These are phyloP conservation scores for Talaromyces proteolyticus DNA, from an alignment of 495 filamentous ascomycete genomes.

Conservation along the genomic window DNA sequence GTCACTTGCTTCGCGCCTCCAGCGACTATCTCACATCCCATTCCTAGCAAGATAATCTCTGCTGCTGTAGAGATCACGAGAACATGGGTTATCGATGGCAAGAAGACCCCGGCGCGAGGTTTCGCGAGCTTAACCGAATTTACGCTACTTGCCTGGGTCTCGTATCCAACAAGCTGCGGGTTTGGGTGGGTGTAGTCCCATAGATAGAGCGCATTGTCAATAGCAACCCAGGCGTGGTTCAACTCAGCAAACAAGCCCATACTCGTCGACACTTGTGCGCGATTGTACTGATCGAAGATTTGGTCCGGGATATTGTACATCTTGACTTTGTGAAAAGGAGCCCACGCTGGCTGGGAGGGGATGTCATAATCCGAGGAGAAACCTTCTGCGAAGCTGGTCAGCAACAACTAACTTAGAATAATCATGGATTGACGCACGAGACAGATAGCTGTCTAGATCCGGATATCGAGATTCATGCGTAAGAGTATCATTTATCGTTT, in stretches of 20 bases:
- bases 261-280: constrained; percentile 70
- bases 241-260: constrained; percentile 93
- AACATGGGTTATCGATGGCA: constrained; percentile 74
- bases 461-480: constrained; percentile 73
- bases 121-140: constrained; percentile 75
- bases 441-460: constrained; percentile 83
- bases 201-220: constrained; percentile 92
- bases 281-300: constrained; percentile 86
- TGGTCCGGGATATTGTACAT: constrained; percentile 82
- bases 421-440: constrained; percentile 56
- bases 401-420: neutral
- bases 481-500: constrained; percentile 76
- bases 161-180: constrained; percentile 85
- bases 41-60: constrained; percentile 77
- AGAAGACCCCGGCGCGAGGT: constrained; percentile 77
- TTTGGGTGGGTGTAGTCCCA: constrained; percentile 94
- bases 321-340: constrained; percentile 77
- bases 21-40: constrained; percentile 53
- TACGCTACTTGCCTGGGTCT: constrained; percentile 81
- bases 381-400: constrained; percentile 49
- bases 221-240: constrained; percentile 90
- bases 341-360: constrained; percentile 59
- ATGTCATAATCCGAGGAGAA: constrained; percentile 91
- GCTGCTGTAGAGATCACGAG: constrained; percentile 80
- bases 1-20: constrained; percentile 65